These are phyloP conservation scores for Apodospora peruviana DNA, from an alignment of 495 filamentous ascomycete species.

Conservation along the genomic window DNA sequence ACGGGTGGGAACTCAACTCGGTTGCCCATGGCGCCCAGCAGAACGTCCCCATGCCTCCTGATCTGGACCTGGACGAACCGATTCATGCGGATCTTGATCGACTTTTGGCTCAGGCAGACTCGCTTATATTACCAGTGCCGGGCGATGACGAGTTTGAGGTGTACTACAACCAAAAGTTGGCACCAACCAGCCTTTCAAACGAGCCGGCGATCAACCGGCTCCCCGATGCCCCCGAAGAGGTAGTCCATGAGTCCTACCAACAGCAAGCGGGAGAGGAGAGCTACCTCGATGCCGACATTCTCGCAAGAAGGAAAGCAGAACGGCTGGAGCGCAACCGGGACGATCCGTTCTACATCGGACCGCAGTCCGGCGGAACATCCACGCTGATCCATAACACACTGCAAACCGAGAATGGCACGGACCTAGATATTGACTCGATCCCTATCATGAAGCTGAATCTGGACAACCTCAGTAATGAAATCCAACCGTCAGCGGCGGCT, in stretches of 20 bases:
- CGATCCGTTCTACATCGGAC: slow-evolving; percentile 90
- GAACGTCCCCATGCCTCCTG: slow-evolving; percentile 75
- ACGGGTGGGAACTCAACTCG: slow-evolving; percentile 82
- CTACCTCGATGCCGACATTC: slow-evolving; percentile 57
- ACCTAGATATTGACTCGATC: slow-evolving; percentile 85
- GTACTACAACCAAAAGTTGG: slow-evolving; percentile 63
- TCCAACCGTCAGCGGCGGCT: slow-evolving; percentile 8
- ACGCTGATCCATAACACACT: slow-evolving; percentile 71
- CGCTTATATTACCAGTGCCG: slow-evolving; percentile 42
- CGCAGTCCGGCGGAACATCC: slow-evolving; percentile 36
- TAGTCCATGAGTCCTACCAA: slow-evolving; percentile 56
- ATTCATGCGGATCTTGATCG: slow-evolving; percentile 69
- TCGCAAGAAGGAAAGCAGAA: slow-evolving; percentile 59
- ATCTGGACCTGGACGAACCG: slow-evolving; percentile 67
- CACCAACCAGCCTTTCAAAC: slow-evolving; percentile 32
- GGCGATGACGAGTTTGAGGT: slow-evolving; percentile 60
- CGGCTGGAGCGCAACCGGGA: slow-evolving; percentile 75
- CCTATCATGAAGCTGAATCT: slow-evolving; percentile 89
- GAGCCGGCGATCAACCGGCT: slow-evolving; percentile 51
- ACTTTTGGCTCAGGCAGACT: slow-evolving; percentile 57
- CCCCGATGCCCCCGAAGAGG: slow-evolving; percentile 35
- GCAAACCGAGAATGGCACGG: slow-evolving; percentile 60
- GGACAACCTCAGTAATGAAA: slow-evolving; percentile 36
- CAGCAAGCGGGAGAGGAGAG: slow-evolving; percentile 43
- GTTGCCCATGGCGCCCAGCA: slow-evolving; percentile 77